Percentiles rank a stretch among this genome's conserved stretches.
These are phyloP conservation scores for Arthrobotrys pseudoclavata DNA, from an alignment of 2,329 filamentous ascomycete genomes.

Conservation along the genomic window DNA sequence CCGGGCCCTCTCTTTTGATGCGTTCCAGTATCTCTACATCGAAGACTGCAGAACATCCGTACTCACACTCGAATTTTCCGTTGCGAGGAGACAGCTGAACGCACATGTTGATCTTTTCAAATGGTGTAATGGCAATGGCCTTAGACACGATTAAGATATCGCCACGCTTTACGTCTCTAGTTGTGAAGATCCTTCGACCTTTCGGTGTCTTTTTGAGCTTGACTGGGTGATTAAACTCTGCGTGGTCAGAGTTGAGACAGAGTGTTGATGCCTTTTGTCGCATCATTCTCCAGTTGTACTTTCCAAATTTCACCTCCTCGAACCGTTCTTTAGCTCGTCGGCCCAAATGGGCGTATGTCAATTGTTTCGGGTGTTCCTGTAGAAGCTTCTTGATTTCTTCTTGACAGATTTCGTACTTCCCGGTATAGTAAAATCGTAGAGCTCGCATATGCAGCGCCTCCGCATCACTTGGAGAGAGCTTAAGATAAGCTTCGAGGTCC, in stretches of 20 bases:
- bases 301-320: constrained; percentile 40
- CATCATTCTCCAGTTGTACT: constrained; percentile 50
- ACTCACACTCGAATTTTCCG: constrained; percentile 41
- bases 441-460: constrained; percentile 29
- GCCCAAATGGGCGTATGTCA: neutral
- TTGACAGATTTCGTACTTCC: constrained; percentile 34
- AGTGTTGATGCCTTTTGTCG: constrained; percentile 2
- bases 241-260: constrained; percentile 21
- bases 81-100: constrained; percentile 9
- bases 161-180: constrained; percentile 52
- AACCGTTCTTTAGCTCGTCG: constrained; percentile 27
- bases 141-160: constrained; percentile 51
- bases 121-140: constrained; percentile 33
- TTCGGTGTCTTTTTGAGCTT: constrained; percentile 55
- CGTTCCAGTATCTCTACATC: constrained; percentile 26
- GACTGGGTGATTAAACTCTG: constrained; percentile 41
- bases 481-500: constrained; percentile 33
- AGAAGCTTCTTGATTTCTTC: constrained; percentile 21
- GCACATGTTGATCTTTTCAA: constrained; percentile 18
- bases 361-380: constrained; percentile 6
- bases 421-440: constrained; percentile 31
- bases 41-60: constrained; percentile 29
- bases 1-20: constrained; percentile 33
- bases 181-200: constrained; percentile 50
- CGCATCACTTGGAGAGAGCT: constrained; percentile 3